These are phyloP conservation scores for Epichloe aotearoae DNA, from an alignment of 2,329 filamentous ascomycete species.

Conservation along the genomic window DNA sequence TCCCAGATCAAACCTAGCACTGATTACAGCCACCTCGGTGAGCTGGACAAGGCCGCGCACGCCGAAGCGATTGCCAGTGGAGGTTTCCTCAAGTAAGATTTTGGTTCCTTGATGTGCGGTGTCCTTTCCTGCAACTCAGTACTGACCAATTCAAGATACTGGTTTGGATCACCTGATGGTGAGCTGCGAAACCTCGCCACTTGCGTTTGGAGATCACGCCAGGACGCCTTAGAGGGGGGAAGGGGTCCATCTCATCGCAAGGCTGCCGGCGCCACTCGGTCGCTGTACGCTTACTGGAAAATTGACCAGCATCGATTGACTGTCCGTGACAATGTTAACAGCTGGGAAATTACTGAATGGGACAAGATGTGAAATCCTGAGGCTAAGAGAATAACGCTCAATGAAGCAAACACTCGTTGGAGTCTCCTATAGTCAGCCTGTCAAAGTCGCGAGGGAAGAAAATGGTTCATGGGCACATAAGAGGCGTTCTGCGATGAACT, in stretches of 20 bases:
- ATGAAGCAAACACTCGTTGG: neutral
- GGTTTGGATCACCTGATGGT: constrained; percentile 66
- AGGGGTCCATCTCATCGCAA: constrained; percentile 46
- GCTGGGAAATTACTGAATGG: constrained; percentile 54
- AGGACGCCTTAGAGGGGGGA: constrained; percentile 49
- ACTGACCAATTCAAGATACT: constrained; percentile 46
- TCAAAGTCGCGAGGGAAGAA: neutral
- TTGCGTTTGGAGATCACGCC: constrained; percentile 50
- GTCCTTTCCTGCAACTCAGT: neutral
- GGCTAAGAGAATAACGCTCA: neutral
- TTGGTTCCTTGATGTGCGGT: neutral
- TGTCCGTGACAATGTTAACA: constrained; percentile 49
- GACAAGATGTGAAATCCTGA: neutral
- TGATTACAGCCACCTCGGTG: constrained; percentile 53
- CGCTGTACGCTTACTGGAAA: constrained; percentile 51
- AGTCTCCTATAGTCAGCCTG: neutral
- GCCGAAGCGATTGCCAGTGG: constrained; percentile 67
- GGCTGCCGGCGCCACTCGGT: constrained; percentile 52
- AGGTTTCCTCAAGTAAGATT: constrained; percentile 61
- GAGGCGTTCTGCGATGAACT: constrained; percentile 1
- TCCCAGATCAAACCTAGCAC: constrained; percentile 56
- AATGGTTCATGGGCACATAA: neutral
- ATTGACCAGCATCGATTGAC: constrained; percentile 59
- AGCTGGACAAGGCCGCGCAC: constrained; percentile 67
- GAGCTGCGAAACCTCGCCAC: constrained; percentile 71